These are phyloP conservation scores for Phytophthora palmivora DNA, from an alignment of 352 stramenopile genomes.

Conservation along the genomic window DNA sequence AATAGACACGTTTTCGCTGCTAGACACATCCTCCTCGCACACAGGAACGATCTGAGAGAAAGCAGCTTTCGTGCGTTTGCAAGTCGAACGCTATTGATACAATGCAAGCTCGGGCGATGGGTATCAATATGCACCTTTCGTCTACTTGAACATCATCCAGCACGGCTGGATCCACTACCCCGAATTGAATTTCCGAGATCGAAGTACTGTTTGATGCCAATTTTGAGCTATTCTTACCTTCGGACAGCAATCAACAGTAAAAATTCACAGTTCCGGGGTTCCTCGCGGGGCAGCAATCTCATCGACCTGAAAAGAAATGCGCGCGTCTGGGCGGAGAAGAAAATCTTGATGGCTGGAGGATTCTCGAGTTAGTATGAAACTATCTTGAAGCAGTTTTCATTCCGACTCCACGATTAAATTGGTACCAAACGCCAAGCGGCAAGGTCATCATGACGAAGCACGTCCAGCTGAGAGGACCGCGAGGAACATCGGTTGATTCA, in stretches of 20 bases:
- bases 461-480: conserved; percentile 6
- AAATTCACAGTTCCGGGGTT: conserved; percentile 1
- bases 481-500: conserved; percentile 20
- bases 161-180: too few species aligned
- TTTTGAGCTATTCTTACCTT: background rate
- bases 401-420: conserved; percentile 6
- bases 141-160: too few species aligned
- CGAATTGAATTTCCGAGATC: too few species aligned
- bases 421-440: background rate
- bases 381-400: conserved; percentile 1
- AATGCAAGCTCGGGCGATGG: too few species aligned
- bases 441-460: conserved; percentile 4
- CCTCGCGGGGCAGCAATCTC: conserved; percentile 11
- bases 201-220: too few species aligned
- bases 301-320: conserved; percentile 7
- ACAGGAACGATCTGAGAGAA: too few species aligned
- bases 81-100: too few species aligned
- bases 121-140: too few species aligned
- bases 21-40: too few species aligned
- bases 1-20: too few species aligned
- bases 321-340: conserved; percentile 2
- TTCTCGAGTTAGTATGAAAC: background rate
- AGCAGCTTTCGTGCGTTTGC: too few species aligned
- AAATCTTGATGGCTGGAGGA: background rate
- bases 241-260: background rate